A percentile compares a stretch with the other conserved stretches of the same genome.
Evolutionary conservation across 108 stramenopile species (phyloP).

Genomic region (Hondaea fermentalgiana): DNA sequence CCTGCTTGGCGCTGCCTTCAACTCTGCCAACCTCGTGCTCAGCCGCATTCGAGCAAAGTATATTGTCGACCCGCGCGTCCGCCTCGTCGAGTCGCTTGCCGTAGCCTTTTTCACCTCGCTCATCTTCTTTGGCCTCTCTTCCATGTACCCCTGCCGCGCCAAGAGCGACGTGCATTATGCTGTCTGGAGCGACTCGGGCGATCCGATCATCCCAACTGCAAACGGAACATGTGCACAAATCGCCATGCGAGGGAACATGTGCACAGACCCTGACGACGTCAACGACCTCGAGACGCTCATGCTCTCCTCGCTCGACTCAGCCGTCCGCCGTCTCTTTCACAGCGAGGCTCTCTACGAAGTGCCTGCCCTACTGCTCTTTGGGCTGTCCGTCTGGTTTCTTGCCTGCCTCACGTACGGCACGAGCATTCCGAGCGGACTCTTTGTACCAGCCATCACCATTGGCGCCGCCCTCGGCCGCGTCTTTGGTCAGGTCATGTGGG

Average conservation of each 20-base stretch:
- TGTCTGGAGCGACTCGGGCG: background rate
- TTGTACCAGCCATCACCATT: slow-evolving; percentile 52
- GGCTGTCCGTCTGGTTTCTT: slow-evolving; percentile 46
- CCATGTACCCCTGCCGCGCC: background rate
- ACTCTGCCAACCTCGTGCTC: slow-evolving; percentile 37
- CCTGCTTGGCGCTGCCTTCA: slow-evolving; percentile 57
- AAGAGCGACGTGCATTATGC: background rate
- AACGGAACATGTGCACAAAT: background rate
- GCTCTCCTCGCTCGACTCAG: slow-evolving; percentile 44
- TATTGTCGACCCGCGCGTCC: background rate
- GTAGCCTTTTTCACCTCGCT: slow-evolving; percentile 10
- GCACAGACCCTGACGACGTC: slow-evolving; percentile 34
- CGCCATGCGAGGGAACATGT: background rate
- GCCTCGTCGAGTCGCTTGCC: slow-evolving; percentile 36
- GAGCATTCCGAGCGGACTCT: slow-evolving; percentile 60
- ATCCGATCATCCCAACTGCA: background rate
- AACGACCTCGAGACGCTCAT: slow-evolving; percentile 70
- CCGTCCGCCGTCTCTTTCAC: slow-evolving; percentile 51
- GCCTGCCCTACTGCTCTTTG: slow-evolving; percentile 38
- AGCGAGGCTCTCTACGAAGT: slow-evolving; percentile 32
- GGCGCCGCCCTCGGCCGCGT: slow-evolving; percentile 53
- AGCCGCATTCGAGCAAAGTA: slow-evolving; percentile 29
- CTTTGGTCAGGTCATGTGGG: slow-evolving; percentile 30
- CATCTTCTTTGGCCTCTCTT: slow-evolving; percentile 8
- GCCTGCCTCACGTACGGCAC: slow-evolving; percentile 55